phyloP scores from a whole-genome alignment of 2,329 filamentous ascomycete genomes.

The Aureobasidium melanogenum region DNA sequence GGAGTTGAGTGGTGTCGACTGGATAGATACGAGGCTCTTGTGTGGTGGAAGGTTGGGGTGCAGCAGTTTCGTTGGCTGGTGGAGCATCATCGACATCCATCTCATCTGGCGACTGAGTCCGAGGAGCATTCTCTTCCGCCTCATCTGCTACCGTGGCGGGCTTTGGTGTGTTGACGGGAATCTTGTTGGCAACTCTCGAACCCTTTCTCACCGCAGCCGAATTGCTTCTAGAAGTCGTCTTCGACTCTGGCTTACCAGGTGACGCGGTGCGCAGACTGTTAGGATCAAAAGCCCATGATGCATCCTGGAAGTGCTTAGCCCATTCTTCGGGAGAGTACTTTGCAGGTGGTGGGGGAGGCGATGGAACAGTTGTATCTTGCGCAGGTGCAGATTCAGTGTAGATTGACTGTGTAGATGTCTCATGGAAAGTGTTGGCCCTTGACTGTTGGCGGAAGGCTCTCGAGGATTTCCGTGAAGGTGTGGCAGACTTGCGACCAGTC shows the following conservation, averaged over 20 bases:
- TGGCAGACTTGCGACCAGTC: constrained; percentile 19
- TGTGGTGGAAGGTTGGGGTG: background rate
- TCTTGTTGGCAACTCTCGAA: constrained; percentile 4
- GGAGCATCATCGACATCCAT: constrained; percentile 41
- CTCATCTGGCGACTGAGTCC: constrained; percentile 27
- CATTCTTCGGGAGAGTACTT: constrained; percentile 36
- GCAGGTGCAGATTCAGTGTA: background rate
- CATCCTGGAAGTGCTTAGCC: constrained; percentile 35
- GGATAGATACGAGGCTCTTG: constrained; percentile 24
- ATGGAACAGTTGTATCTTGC: background rate
- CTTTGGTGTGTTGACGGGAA: background rate
- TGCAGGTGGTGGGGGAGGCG: constrained; percentile 10
- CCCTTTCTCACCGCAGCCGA: background rate
- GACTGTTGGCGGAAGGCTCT: constrained; percentile 1
- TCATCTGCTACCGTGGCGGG: constrained; percentile 15
- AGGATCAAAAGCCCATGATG: constrained; percentile 27
- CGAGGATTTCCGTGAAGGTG: constrained; percentile 12
- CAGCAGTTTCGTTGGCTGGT: constrained; percentile 13
- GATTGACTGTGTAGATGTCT: background rate
- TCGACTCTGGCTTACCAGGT: background rate
- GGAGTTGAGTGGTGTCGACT: constrained; percentile 15
- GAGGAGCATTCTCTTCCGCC: constrained; percentile 20
- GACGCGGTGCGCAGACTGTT: constrained; percentile 4
- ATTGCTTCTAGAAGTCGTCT: constrained; percentile 5
- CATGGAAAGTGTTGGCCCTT: background rate